These are phyloP conservation scores for Metarhizium robertsii DNA, from an alignment of 2,329 filamentous ascomycete species.

Conservation along the genomic window DNA sequence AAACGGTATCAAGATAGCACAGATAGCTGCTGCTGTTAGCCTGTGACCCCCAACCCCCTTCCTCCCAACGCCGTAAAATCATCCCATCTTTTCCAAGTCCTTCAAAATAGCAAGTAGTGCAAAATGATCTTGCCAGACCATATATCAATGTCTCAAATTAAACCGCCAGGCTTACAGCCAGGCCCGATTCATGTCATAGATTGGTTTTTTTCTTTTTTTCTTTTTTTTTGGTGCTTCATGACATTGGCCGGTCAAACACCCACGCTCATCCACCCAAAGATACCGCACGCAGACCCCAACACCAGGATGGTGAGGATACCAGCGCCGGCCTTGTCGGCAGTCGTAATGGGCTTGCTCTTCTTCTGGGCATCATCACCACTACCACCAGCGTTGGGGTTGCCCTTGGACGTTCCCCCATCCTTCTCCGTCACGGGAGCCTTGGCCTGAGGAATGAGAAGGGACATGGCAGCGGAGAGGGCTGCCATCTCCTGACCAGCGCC, in stretches of 20 bases:
- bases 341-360: slow-evolving; percentile 26
- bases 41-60: neutral
- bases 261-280: slow-evolving; percentile 40
- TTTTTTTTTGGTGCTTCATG: no score
- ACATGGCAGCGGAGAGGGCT: slow-evolving; percentile 45
- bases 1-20: slow-evolving; percentile 13
- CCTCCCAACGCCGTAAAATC: neutral
- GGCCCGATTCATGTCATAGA: neutral
- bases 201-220: no score
- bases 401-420: slow-evolving; percentile 42
- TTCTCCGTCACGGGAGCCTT: slow-evolving; percentile 33
- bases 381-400: slow-evolving; percentile 32
- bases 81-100: neutral
- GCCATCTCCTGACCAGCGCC: slow-evolving; percentile 54
- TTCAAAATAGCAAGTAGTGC: slow-evolving; percentile 7
- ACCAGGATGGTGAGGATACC: slow-evolving; percentile 38
- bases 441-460: slow-evolving; percentile 35
- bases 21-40: slow-evolving; percentile 8
- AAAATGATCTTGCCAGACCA: neutral
- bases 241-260: neutral
- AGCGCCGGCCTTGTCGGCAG: slow-evolving; percentile 37
- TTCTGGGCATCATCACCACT: slow-evolving; percentile 25
- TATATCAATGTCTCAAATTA: neutral
- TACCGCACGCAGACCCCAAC: slow-evolving; percentile 26
- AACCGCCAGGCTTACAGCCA: neutral